These are phyloP conservation scores for Ascochyta koolunga DNA, from an alignment of 2,329 filamentous ascomycete genomes.

Conservation along the genomic window DNA sequence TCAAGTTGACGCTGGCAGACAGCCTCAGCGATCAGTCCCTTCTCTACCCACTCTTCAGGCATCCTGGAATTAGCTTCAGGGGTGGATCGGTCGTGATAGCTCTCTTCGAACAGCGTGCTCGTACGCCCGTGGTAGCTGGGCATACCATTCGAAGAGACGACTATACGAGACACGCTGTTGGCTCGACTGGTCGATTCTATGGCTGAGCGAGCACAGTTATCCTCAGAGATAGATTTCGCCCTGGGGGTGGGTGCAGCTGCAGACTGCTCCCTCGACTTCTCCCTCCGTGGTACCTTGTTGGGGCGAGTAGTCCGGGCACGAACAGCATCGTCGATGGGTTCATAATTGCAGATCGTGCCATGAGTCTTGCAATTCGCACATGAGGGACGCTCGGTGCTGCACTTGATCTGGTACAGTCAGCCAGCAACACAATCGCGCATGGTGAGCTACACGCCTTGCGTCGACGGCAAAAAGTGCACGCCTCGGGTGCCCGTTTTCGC, in stretches of 20 bases:
- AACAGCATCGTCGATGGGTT: conserved; percentile 38
- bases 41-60: conserved; percentile 52
- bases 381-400: conserved; percentile 53
- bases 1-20: conserved; percentile 59
- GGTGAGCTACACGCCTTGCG: conserved; percentile 42
- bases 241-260: background rate
- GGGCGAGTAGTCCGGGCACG: conserved; percentile 23
- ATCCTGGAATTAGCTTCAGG: conserved; percentile 27
- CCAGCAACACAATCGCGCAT: background rate
- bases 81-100: conserved; percentile 22
- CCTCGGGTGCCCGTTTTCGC: conserved; percentile 36
- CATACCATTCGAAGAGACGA: conserved; percentile 48
- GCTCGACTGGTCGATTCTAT: conserved; percentile 18
- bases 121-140: conserved; percentile 59
- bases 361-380: conserved; percentile 57
- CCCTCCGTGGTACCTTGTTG: conserved; percentile 23
- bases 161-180: conserved; percentile 46
- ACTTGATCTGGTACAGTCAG: conserved; percentile 53
- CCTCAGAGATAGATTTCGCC: conserved; percentile 4
- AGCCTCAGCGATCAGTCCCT: conserved; percentile 56
- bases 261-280: background rate
- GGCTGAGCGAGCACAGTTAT: conserved; percentile 3
- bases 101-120: conserved; percentile 57
- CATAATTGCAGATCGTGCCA: conserved; percentile 53
- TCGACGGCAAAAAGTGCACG: conserved; percentile 49